Conservation (phyloP, 1,284 basidiomycete species). For the Cryptococcus sp. region DNA sequence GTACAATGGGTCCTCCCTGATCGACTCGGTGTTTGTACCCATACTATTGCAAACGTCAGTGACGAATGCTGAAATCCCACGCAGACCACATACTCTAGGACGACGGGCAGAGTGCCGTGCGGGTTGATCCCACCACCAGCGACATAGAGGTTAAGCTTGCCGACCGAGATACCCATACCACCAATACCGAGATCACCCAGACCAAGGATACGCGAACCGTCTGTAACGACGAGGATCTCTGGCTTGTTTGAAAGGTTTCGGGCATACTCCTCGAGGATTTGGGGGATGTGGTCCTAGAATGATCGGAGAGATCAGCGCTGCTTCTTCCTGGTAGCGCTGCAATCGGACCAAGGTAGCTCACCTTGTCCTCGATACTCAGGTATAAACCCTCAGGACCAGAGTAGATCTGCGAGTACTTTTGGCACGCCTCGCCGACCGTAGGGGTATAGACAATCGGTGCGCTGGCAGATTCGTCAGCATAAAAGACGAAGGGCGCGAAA, state of each 20-base stretch:
- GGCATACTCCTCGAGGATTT: conserved; percentile 50
- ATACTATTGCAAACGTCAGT: conserved; percentile 51
- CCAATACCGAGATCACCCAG: conserved; percentile 76
- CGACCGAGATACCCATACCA: conserved; percentile 85
- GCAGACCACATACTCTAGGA: conserved; percentile 51
- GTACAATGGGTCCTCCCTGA: conserved; percentile 85
- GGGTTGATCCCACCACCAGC: conserved; percentile 82
- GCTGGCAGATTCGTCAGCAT: conserved; percentile 11
- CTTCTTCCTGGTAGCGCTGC: too few relatives aligned
- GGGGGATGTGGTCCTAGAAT: conserved; percentile 40
- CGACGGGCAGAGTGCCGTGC: conserved; percentile 80
- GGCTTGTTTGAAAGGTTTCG: conserved; percentile 66
- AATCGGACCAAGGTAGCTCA: conserved; percentile 14
- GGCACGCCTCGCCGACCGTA: conserved; percentile 85
- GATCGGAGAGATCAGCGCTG: conserved; percentile 5
- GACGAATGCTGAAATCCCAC: background rate
- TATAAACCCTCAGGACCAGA: conserved; percentile 71
- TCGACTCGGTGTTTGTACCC: conserved; percentile 82
- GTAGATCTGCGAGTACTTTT: conserved; percentile 80
- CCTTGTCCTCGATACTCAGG: conserved; percentile 83
- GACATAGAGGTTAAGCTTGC: conserved; percentile 88
- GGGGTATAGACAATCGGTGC: conserved; percentile 89
- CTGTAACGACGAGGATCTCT: conserved; percentile 81
- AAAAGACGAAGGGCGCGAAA: background rate
- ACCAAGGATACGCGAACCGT: conserved; percentile 91